Conservation (phyloP, 2,329 filamentous ascomycete genomes). For the Claviceps paspali region DNA sequence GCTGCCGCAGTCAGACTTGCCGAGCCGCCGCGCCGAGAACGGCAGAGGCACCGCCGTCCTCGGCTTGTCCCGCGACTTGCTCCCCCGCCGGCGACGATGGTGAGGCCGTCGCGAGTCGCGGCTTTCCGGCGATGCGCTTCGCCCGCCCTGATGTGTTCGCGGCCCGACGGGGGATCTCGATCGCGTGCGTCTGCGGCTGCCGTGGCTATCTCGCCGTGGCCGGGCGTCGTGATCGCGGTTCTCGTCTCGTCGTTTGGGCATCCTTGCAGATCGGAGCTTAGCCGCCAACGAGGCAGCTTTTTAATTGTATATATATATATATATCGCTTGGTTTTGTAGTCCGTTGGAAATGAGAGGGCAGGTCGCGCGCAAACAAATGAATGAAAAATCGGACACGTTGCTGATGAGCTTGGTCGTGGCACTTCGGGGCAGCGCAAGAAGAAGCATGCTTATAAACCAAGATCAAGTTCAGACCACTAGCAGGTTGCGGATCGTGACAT, state of each 20-base stretch:
- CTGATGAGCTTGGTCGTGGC: too few relatives aligned
- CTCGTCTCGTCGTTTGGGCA: not conserved
- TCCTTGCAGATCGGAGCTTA: not conserved
- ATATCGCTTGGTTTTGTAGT: too few relatives aligned
- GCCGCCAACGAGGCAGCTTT: not conserved
- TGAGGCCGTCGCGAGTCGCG: slow-evolving; percentile 12
- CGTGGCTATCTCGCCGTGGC: not conserved
- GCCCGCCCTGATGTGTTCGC: too few relatives aligned
- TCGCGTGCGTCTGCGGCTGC: not conserved
- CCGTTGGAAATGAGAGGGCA: too few relatives aligned
- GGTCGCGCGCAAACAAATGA: too few relatives aligned
- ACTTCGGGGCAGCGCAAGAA: too few relatives aligned
- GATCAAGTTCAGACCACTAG: too few relatives aligned
- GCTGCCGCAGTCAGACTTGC: slow-evolving; percentile 48
- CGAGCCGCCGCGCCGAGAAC: slow-evolving; percentile 47
- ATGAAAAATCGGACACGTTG: too few relatives aligned
- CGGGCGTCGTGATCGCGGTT: not conserved
- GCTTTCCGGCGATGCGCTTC: slow-evolving; percentile 5
- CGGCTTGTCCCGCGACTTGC: slow-evolving; percentile 1
- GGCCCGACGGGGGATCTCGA: too few relatives aligned
- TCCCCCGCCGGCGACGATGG: slow-evolving; percentile 6
- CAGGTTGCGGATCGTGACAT: too few relatives aligned
- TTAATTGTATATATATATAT: not conserved
- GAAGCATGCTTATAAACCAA: too few relatives aligned
- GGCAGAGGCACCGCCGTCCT: slow-evolving; percentile 33